phyloP scores from a whole-genome alignment of 208 protist species.

The Trypanosoma brucei region DNA sequence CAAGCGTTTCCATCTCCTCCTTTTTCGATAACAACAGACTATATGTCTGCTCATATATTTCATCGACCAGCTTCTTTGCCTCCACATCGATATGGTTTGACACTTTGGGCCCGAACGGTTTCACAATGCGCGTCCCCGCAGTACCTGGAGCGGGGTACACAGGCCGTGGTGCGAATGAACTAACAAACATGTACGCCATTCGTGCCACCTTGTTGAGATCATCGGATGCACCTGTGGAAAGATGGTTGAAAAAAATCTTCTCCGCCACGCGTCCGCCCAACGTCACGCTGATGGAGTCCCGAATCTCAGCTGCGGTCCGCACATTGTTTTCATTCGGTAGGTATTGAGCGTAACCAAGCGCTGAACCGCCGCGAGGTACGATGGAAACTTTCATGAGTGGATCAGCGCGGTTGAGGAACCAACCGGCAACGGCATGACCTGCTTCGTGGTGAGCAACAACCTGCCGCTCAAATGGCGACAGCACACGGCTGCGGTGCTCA shows the following conservation, averaged over 20 bases:
- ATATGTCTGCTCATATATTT: conserved; percentile 69
- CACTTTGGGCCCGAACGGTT: conserved; percentile 86
- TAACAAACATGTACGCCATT: conserved; percentile 92
- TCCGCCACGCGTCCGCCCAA: conserved; percentile 93
- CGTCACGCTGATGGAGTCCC: conserved; percentile 92
- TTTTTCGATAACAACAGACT: conserved; percentile 69
- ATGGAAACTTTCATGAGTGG: conserved; percentile 98
- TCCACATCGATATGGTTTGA: conserved; percentile 87
- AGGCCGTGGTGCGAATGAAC: conserved; percentile 53
- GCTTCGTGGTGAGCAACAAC: conserved; percentile 98
- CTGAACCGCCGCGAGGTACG: conserved; percentile 91
- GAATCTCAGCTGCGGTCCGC: conserved; percentile 89
- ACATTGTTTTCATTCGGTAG: conserved; percentile 93
- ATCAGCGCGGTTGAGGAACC: conserved; percentile 96
- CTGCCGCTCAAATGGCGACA: conserved; percentile 88
- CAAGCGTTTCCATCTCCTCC: conserved; percentile 79
- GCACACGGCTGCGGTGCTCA: conserved; percentile 87
- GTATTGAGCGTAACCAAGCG: conserved; percentile 97
- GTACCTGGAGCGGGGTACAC: conserved; percentile 77
- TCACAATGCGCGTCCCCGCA: conserved; percentile 51
- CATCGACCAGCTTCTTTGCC: conserved; percentile 78
- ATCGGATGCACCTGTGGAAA: conserved; percentile 93
- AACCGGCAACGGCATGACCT: conserved; percentile 95
- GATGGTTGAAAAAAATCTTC: conserved; percentile 89
- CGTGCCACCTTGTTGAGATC: conserved; percentile 94